A percentile compares a stretch with the other conserved stretches of the same genome.
phyloP scores from a whole-genome alignment of 2,329 filamentous ascomycete species.

The Coniochaeta sp. region DNA sequence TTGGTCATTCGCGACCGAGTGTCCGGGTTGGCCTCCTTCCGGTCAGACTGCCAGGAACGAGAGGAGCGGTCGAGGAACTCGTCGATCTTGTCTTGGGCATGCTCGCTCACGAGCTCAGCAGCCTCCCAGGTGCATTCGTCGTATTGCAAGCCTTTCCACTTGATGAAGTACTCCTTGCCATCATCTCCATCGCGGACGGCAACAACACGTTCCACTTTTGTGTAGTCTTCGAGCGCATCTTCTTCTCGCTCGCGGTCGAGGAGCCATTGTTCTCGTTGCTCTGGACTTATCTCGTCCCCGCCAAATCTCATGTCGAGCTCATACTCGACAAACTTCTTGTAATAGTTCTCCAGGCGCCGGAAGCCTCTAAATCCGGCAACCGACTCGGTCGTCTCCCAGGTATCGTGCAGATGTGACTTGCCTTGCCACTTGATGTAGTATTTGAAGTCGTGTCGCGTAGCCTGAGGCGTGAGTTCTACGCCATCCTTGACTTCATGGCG shows the following conservation, averaged over 20 bases:
- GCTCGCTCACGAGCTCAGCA: constrained; percentile 64
- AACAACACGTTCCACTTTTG: constrained; percentile 88
- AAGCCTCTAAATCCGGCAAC: constrained; percentile 74
- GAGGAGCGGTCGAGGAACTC: constrained; percentile 79
- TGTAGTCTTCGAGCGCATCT: constrained; percentile 83
- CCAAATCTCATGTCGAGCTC: constrained; percentile 73
- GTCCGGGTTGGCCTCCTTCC: constrained; percentile 64
- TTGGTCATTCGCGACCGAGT: constrained; percentile 69
- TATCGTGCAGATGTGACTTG: constrained; percentile 90
- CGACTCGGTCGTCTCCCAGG: constrained; percentile 78
- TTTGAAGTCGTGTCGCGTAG: constrained; percentile 70
- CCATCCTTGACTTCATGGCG: constrained; percentile 75
- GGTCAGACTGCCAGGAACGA: constrained; percentile 74
- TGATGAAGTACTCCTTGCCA: constrained; percentile 83
- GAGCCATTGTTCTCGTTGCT: constrained; percentile 89
- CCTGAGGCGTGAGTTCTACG: constrained; percentile 48
- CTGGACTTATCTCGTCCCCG: constrained; percentile 65
- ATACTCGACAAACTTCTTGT: constrained; percentile 70
- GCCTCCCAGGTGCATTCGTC: constrained; percentile 93
- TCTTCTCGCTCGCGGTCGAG: constrained; percentile 89
- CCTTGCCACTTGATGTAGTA: constrained; percentile 96
- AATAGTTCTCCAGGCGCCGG: constrained; percentile 92
- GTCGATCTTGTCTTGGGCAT: constrained; percentile 86
- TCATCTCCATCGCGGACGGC: constrained; percentile 73
- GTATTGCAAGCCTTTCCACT: constrained; percentile 93